Percentiles rank a stretch among this genome's conserved stretches.
These are phyloP conservation scores for Usnea hakonensis DNA, from an alignment of 495 filamentous ascomycete genomes.

Conservation along the genomic window DNA sequence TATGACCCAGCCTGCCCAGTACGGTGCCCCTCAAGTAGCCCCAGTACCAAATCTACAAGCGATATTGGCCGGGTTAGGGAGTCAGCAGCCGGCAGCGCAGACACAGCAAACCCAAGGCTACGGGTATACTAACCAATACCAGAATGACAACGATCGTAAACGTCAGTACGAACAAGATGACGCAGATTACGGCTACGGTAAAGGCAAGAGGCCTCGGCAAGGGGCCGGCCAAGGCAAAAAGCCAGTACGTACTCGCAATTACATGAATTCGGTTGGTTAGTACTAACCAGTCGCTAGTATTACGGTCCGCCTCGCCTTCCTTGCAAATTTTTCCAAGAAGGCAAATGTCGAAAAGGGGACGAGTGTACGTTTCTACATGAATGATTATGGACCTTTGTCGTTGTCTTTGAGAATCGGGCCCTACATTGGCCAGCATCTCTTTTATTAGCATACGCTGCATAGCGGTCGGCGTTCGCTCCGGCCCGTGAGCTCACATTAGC, in stretches of 20 bases:
- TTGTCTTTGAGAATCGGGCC: background rate
- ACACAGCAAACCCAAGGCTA: slow-evolving; percentile 20
- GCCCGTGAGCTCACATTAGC: slow-evolving; percentile 12
- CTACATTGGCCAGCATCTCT: background rate
- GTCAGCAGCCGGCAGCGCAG: slow-evolving; percentile 16
- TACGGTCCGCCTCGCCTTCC: slow-evolving; percentile 35
- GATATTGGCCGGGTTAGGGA: slow-evolving; percentile 21
- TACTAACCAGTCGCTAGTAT: slow-evolving; percentile 13
- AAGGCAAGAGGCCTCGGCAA: slow-evolving; percentile 18
- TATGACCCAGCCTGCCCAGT: slow-evolving; percentile 19
- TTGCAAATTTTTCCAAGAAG: slow-evolving; percentile 71
- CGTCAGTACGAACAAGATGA: slow-evolving; percentile 23
- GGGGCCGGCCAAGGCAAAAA: slow-evolving; percentile 16
- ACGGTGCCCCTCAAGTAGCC: slow-evolving; percentile 8
- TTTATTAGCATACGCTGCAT: slow-evolving; percentile 6
- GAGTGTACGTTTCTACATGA: slow-evolving; percentile 75
- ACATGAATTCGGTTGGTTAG: background rate
- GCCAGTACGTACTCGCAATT: background rate
- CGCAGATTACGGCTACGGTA: slow-evolving; percentile 21
- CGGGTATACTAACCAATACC: slow-evolving; percentile 18
- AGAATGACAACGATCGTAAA: slow-evolving; percentile 25
- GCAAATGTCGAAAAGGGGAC: slow-evolving; percentile 75
- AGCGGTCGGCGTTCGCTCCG: slow-evolving; percentile 13
- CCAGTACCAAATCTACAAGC: slow-evolving; percentile 19
- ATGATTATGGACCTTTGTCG: background rate